A percentile compares a stretch with the other conserved stretches of the same genome.
Evolutionary conservation across 2,329 filamentous ascomycete species (phyloP).

Genomic region (Microsporum ferrugineum): DNA sequence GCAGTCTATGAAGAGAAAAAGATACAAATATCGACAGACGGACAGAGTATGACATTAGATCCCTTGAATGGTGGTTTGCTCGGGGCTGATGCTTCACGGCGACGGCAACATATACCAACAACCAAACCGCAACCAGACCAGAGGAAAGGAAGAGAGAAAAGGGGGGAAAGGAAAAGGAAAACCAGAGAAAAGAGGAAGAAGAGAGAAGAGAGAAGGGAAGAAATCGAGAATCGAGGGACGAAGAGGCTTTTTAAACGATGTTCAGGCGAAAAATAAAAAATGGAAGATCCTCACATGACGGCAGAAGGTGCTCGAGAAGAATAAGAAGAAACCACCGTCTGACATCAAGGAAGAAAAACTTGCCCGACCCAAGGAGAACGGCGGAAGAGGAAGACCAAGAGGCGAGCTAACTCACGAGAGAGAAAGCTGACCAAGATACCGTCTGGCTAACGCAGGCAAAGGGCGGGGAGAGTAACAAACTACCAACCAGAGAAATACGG

Average conservation of each 20-base stretch:
- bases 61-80: background rate
- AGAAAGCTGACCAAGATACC: too few species aligned
- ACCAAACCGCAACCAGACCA: background rate
- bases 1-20: background rate
- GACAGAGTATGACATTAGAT: background rate
- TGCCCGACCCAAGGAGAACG: background rate
- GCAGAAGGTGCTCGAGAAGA: background rate
- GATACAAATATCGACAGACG: background rate
- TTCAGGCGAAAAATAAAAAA: background rate
- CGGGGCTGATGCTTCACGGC: background rate
- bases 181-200: background rate
- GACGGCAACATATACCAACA: background rate
- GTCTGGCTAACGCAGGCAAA: background rate
- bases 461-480: background rate
- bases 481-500: background rate
- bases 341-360: background rate
- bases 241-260: background rate
- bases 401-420: background rate
- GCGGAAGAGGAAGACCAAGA: background rate
- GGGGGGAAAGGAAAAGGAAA: background rate
- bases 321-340: background rate
- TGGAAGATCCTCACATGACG: constrained; percentile 2
- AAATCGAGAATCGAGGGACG: background rate
- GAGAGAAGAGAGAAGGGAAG: background rate
- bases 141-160: background rate